Evolutionary conservation across 352 stramenopile genomes (phyloP).

Genomic region (Phytophthora pisi): DNA sequence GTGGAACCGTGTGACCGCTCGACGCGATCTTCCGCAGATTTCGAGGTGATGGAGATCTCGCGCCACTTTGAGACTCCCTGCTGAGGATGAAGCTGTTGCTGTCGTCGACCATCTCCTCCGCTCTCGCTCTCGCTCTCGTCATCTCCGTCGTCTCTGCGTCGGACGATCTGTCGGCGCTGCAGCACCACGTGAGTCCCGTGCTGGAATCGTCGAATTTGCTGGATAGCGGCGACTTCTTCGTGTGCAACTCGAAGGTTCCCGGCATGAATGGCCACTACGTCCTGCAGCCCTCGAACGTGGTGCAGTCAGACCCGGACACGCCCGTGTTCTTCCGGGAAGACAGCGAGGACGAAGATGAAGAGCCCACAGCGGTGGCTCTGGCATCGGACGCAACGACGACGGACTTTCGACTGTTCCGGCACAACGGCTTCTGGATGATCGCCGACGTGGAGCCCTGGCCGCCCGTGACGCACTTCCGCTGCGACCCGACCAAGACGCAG

Average conservation of each 20-base stretch:
- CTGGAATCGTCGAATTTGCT: conserved; percentile 29
- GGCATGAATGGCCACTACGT: conserved; percentile 69
- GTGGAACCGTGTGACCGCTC: conserved; percentile 9
- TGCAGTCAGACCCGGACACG: conserved; percentile 40
- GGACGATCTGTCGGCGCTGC: conserved; percentile 3
- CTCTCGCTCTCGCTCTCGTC: background rate
- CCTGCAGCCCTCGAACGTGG: conserved; percentile 29
- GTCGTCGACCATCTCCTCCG: background rate
- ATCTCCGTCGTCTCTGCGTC: conserved; percentile 3
- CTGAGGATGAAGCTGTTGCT: conserved; percentile 15
- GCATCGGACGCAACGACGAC: background rate
- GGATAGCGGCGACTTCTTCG: conserved; percentile 50
- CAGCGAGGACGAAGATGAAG: conserved; percentile 10
- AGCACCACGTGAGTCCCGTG: conserved; percentile 4
- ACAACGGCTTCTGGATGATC: conserved; percentile 76
- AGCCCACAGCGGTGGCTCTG: background rate
- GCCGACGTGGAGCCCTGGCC: conserved; percentile 61
- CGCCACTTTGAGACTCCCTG: conserved; percentile 5
- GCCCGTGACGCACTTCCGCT: conserved; percentile 63
- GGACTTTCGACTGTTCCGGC: conserved; percentile 65
- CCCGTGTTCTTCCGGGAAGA: conserved; percentile 59
- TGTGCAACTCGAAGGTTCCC: conserved; percentile 50
- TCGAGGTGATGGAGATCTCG: background rate
- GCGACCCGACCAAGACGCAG: conserved; percentile 54
- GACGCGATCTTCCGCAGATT: conserved; percentile 23